phyloP scores from a whole-genome alignment of 768 basidiomycete species.

The Mycena alexandri region DNA sequence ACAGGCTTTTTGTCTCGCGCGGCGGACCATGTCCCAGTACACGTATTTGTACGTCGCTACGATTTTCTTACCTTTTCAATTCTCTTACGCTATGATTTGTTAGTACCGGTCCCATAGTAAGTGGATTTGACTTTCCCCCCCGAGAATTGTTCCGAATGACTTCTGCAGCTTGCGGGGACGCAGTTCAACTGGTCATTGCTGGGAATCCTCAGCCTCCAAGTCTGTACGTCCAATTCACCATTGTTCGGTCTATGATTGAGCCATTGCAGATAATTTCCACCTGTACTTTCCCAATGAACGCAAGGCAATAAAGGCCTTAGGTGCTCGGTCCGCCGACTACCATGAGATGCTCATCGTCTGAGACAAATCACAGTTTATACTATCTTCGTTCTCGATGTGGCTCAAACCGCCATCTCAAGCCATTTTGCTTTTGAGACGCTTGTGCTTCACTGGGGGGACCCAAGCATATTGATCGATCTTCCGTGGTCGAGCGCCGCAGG shows the following conservation, averaged over 20 bases:
- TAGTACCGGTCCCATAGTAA: conserved; percentile 1
- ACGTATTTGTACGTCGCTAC: too few species aligned
- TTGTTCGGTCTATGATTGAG: background rate
- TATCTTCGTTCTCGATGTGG: conserved; percentile 36
- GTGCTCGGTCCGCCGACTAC: background rate
- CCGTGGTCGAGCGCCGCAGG: conserved; percentile 38
- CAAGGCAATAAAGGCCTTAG: background rate
- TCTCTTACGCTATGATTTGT: background rate
- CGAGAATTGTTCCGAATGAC: too few species aligned
- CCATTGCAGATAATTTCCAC: background rate
- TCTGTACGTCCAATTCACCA: background rate
- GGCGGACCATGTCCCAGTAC: too few species aligned
- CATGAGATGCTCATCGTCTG: too few species aligned
- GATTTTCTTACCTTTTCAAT: background rate
- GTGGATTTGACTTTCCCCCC: background rate
- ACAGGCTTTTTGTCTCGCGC: too few species aligned
- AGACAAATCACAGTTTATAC: conserved; percentile 22
- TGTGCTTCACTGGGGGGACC: conserved; percentile 38
- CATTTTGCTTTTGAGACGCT: conserved; percentile 39
- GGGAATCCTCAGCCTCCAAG: conserved; percentile 16
- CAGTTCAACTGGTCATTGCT: conserved; percentile 20
- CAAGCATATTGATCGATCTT: conserved; percentile 25
- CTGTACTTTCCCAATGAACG: background rate
- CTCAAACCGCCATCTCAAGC: conserved; percentile 39
- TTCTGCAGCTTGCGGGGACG: conserved; percentile 15